phyloP scores from a whole-genome alignment of 2,329 filamentous ascomycete genomes.

The Colletotrichum tropicicola region DNA sequence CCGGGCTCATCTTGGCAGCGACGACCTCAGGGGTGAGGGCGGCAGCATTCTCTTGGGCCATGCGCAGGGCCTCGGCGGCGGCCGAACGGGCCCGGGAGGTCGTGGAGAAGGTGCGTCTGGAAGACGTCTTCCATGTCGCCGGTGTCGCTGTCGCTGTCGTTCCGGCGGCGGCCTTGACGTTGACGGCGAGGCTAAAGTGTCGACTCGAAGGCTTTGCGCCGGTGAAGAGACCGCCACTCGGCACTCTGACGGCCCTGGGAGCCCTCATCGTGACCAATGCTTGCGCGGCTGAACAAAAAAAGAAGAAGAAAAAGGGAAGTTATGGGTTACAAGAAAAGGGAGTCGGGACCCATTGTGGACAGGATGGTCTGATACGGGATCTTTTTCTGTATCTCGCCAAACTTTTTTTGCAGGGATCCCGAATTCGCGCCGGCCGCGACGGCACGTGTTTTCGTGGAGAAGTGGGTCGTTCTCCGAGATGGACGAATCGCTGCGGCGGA shows the following conservation, averaged over 20 bases:
- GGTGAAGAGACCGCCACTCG: constrained; percentile 47
- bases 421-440: constrained; percentile 28
- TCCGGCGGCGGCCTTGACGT: constrained; percentile 26
- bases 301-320: not conserved
- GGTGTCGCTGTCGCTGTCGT: not conserved
- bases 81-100: constrained; percentile 36
- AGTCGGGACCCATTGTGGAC: constrained; percentile 24
- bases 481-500: constrained; percentile 10
- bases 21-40: constrained; percentile 67
- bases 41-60: constrained; percentile 62
- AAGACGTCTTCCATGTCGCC: constrained; percentile 14
- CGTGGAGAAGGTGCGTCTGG: constrained; percentile 44
- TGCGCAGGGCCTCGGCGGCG: constrained; percentile 57
- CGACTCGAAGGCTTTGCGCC: constrained; percentile 39
- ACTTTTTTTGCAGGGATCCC: constrained; percentile 33
- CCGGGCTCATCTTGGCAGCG: constrained; percentile 81
- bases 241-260: constrained; percentile 49
- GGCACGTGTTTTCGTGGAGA: constrained; percentile 31
- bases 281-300: not conserved
- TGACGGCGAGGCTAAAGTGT: constrained; percentile 39
- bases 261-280: constrained; percentile 47
- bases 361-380: constrained; percentile 30
- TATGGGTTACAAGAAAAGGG: constrained; percentile 18
- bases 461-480: not conserved
- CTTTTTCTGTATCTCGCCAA: constrained; percentile 33